Conservation (phyloP, 768 basidiomycete species). For the Tremella fuciformis region DNA sequence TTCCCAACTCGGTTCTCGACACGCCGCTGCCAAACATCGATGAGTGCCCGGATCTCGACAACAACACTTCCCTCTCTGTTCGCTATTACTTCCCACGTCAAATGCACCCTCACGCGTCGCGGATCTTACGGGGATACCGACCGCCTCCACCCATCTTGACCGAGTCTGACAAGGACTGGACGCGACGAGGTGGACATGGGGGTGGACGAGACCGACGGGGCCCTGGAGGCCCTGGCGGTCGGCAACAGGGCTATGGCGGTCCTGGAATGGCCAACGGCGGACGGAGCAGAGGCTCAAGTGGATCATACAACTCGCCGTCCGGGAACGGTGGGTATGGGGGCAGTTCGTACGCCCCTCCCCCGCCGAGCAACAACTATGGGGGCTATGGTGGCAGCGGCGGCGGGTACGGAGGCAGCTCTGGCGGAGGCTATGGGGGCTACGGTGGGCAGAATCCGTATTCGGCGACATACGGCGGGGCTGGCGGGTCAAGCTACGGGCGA, state of each 20-base stretch:
- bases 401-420: conserved; percentile 51
- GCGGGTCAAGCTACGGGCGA: conserved; percentile 24
- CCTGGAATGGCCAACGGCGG: conserved; percentile 21
- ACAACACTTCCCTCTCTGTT: conserved; percentile 82
- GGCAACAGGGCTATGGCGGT: conserved; percentile 16
- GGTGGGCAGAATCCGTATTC: conserved; percentile 18
- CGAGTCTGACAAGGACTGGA: conserved; percentile 67
- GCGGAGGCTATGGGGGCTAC: conserved; percentile 55
- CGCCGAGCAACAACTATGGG: conserved; percentile 47
- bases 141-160: conserved; percentile 63
- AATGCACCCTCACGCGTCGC: conserved; percentile 75
- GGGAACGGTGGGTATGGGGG: conserved; percentile 51
- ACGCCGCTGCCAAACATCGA: conserved; percentile 62
- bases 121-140: conserved; percentile 70
- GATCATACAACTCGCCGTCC: conserved; percentile 1
- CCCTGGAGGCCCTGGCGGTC: conserved; percentile 28
- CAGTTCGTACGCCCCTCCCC: conserved; percentile 19
- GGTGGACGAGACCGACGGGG: conserved; percentile 29
- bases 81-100: conserved; percentile 88
- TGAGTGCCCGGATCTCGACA: conserved; percentile 72
- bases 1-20: conserved; percentile 88
- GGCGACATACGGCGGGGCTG: conserved; percentile 22
- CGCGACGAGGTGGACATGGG: conserved; percentile 56
- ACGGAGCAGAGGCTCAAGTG: background rate
- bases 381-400: conserved; percentile 52